Percentiles rank a stretch among this genome's conserved stretches.
These are phyloP conservation scores for Calonectria leucothoes DNA, from an alignment of 2,329 filamentous ascomycete genomes.

Conservation along the genomic window DNA sequence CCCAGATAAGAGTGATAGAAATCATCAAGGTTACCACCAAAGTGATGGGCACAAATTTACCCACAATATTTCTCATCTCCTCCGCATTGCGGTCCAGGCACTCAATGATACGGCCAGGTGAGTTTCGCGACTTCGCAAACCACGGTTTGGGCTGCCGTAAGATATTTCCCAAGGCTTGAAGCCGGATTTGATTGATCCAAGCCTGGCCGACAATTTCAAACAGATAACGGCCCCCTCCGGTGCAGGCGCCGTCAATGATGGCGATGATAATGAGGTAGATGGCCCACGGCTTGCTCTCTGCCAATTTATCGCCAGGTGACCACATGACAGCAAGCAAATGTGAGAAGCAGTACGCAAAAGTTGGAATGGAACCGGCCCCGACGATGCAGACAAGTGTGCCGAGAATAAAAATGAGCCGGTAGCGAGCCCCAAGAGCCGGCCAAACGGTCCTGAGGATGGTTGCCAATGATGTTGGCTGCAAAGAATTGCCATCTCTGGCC, in stretches of 20 bases:
- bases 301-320: constrained; percentile 58
- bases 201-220: constrained; percentile 78
- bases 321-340: constrained; percentile 79
- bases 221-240: constrained; percentile 75
- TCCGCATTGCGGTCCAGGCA: constrained; percentile 85
- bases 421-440: constrained; percentile 66
- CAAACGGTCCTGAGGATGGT: constrained; percentile 69
- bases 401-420: constrained; percentile 66
- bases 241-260: constrained; percentile 71
- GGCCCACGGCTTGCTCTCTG: constrained; percentile 73
- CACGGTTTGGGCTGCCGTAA: constrained; percentile 81
- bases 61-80: constrained; percentile 86
- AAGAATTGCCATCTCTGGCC: not conserved
- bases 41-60: constrained; percentile 78
- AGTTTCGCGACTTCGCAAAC: constrained; percentile 79
- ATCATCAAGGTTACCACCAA: constrained; percentile 77
- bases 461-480: constrained; percentile 31
- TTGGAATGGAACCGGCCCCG: constrained; percentile 75
- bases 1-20: constrained; percentile 77
- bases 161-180: constrained; percentile 74
- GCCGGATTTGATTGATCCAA: constrained; percentile 81
- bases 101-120: constrained; percentile 71
- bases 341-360: constrained; percentile 82
- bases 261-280: constrained; percentile 77
- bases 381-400: constrained; percentile 72